Percentiles rank a stretch among this genome's conserved stretches.
Evolutionary conservation across 306 rosid species (phyloP).

Genomic region (Begonia fuchsioides): DNA sequence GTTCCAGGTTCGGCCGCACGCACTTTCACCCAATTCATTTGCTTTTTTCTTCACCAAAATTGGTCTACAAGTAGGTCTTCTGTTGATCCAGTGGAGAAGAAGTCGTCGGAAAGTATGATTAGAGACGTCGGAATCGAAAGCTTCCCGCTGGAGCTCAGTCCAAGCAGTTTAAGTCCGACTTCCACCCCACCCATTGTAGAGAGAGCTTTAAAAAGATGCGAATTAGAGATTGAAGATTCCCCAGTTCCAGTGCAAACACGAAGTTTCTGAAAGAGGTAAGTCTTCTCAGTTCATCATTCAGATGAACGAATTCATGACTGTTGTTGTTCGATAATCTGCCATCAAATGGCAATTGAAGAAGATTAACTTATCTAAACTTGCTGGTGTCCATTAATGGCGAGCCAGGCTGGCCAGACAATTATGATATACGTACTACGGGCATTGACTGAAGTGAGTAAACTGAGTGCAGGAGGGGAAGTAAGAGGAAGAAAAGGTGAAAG

Average conservation of each 20-base stretch:
- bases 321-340: neutral
- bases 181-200: slow-evolving; percentile 53
- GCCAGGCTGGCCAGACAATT: too few relatives aligned
- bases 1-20: slow-evolving; percentile 41
- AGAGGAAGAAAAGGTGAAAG: slow-evolving; percentile 23
- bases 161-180: slow-evolving; percentile 41
- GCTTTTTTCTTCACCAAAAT: neutral
- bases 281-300: neutral
- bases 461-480: slow-evolving; percentile 40
- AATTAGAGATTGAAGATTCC: slow-evolving; percentile 22
- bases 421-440: too few relatives aligned
- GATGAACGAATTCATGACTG: neutral
- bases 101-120: slow-evolving; percentile 34
- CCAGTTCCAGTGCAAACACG: slow-evolving; percentile 30
- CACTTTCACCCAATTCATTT: too few relatives aligned
- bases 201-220: slow-evolving; percentile 24
- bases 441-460: too few relatives aligned
- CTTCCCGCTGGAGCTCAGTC: slow-evolving; percentile 37
- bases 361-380: too few relatives aligned
- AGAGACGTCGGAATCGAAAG: slow-evolving; percentile 80
- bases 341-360: neutral
- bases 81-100: slow-evolving; percentile 23
- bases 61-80: neutral
- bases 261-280: slow-evolving; percentile 44
- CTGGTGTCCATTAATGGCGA: too few relatives aligned